Base-by-base conservation (phyloP, 345 rosid species). In the Fremontodendron californicum region DNA sequence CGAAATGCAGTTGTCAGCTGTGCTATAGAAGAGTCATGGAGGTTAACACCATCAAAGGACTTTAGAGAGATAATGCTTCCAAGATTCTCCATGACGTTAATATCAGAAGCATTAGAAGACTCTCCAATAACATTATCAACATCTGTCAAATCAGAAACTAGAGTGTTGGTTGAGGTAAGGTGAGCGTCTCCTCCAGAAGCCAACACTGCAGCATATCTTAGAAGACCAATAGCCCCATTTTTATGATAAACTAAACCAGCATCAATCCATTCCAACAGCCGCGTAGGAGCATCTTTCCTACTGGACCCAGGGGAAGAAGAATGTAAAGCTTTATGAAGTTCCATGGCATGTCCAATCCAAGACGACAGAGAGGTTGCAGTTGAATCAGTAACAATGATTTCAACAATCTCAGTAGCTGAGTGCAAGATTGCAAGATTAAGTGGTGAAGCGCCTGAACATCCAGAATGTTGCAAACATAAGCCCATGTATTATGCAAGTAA, bases 181-280 rank as follows among this genome's bases (percentile, higher is more conserved):
- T 89, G 96, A 54, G 97, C 92, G 79, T 96, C 99, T 77, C 98
- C 99, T 64, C 98, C 99, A 74, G 96, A 93, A 78, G 93, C 98
- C 83, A 96, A 79, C 72, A 86, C 88, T 54, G 98, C 94, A 83
- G 91, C 92, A 85, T 96, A 96, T 49, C 94, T 90, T 74, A 96
- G 86, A 84, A 96, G 97, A 74, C 99, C 97, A 84, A 87, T 87
- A 75, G 87, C 87, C 70, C 98, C 98, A 81, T 88, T 90, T 87
- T 96, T 96, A 80, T 96, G 96, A 86, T 92, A 93, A 80, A 93
- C 96, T 54, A 91, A 87, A 61, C 93, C 96, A 82, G 96, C 92
- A 91, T 96, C 99, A 78, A 93, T 88, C 97, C 97, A 96, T 71
- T 92, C 97, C 84, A 95, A 84, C 79, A 93, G 86, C 79, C 99